Evolutionary conservation across 768 basidiomycete genomes (phyloP).

Genomic region (Lactarius quietus): DNA sequence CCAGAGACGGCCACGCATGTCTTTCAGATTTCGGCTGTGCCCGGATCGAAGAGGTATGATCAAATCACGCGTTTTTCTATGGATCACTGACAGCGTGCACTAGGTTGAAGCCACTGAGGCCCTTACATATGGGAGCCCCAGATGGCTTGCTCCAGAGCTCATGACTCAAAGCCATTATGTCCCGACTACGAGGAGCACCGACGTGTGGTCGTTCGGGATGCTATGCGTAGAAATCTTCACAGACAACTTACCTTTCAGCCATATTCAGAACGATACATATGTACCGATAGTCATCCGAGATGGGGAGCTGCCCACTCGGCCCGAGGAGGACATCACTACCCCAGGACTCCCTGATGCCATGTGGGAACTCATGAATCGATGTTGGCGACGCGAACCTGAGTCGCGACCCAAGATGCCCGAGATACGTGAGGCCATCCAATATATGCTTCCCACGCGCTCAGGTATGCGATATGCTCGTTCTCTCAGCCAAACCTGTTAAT

Average conservation of each 20-base stretch:
- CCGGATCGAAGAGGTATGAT: constrained; percentile 18
- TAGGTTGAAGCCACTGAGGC: constrained; percentile 7
- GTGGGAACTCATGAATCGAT: constrained; percentile 43
- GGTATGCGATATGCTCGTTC: constrained; percentile 1
- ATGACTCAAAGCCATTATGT: constrained; percentile 1
- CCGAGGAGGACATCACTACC: constrained; percentile 30
- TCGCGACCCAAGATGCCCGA: constrained; percentile 39
- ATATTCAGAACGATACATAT: constrained; percentile 33
- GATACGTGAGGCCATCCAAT: constrained; percentile 30
- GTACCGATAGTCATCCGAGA: constrained; percentile 38
- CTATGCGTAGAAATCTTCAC: constrained; percentile 46
- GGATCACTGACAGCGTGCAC: background rate
- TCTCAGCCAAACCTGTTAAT: background rate
- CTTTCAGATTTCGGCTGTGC: constrained; percentile 17
- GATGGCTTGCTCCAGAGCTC: constrained; percentile 25
- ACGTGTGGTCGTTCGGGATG: constrained; percentile 51
- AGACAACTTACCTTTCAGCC: constrained; percentile 39
- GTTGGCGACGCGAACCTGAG: constrained; percentile 42
- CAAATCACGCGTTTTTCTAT: background rate
- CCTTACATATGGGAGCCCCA: constrained; percentile 1
- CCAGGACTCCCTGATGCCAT: constrained; percentile 39
- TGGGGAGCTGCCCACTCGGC: constrained; percentile 39
- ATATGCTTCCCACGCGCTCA: constrained; percentile 13
- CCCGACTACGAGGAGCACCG: constrained; percentile 35
- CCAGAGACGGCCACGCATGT: constrained; percentile 9